phyloP scores from a whole-genome alignment of 73 alveolate genomes.

The Paramecium biaurelia region DNA sequence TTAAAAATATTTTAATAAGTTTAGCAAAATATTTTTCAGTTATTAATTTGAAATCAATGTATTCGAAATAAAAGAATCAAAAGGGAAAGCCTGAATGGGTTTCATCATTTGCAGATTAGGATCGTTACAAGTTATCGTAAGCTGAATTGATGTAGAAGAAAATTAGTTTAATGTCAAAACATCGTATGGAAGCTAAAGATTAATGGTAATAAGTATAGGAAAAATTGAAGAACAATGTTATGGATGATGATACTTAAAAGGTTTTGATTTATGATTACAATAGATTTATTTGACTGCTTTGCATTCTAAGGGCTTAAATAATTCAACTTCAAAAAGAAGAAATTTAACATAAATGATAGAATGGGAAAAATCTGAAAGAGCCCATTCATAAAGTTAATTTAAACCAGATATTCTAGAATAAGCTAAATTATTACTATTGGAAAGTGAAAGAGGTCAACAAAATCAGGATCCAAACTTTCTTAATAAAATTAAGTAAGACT shows the following conservation, averaged over 20 bases:
- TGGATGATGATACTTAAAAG: constrained; percentile 63
- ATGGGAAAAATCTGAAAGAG: constrained; percentile 34
- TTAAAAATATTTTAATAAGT: neutral
- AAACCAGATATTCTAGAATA: constrained; percentile 1
- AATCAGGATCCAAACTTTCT: neutral
- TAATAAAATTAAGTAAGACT: neutral
- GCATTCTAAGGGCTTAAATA: constrained; percentile 16
- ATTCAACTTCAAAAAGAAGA: neutral
- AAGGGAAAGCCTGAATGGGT: constrained; percentile 53
- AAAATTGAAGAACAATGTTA: constrained; percentile 44
- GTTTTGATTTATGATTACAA: neutral
- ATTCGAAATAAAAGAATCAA: neutral
- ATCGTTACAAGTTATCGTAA: neutral
- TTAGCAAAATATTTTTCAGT: neutral
- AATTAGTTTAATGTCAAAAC: constrained; percentile 55
- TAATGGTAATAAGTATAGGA: constrained; percentile 53
- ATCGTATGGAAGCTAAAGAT: constrained; percentile 62
- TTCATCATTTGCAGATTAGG: constrained; percentile 6
- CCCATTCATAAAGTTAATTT: neutral
- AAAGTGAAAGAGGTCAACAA: neutral
- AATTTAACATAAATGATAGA: constrained; percentile 51
- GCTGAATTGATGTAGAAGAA: constrained; percentile 50
- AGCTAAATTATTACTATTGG: constrained; percentile 3
- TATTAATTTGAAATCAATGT: constrained; percentile 9
- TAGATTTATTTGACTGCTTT: constrained; percentile 44